These are phyloP conservation scores for Phytophthora pluvialis DNA, from an alignment of 352 stramenopile species.

Conservation along the genomic window DNA sequence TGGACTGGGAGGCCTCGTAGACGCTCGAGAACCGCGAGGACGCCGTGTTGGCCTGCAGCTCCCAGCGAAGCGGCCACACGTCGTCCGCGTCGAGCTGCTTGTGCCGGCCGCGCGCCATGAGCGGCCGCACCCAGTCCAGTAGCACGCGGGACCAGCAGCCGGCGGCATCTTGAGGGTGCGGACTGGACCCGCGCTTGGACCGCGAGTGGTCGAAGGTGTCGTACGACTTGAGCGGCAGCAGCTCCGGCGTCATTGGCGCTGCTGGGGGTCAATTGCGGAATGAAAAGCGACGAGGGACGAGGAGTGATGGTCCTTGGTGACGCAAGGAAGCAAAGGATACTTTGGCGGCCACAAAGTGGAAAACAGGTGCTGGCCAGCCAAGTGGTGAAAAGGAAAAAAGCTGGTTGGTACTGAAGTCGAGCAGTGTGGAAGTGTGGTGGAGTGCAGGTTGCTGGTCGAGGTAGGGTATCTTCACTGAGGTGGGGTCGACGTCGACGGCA, in stretches of 20 bases:
- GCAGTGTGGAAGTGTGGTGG: too few relatives aligned
- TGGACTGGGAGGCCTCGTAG: slow-evolving; percentile 38
- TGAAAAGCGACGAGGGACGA: slow-evolving; percentile 2
- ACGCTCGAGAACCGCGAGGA: slow-evolving; percentile 33
- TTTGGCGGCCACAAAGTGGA: neutral
- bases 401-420: too few relatives aligned
- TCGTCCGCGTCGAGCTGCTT: slow-evolving; percentile 56
- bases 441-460: neutral
- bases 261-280: slow-evolving; percentile 6
- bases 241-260: slow-evolving; percentile 13
- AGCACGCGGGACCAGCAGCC: slow-evolving; percentile 44
- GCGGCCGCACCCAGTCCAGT: slow-evolving; percentile 57
- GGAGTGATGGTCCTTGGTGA: slow-evolving; percentile 20
- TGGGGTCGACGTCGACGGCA: too few relatives aligned
- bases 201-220: slow-evolving; percentile 36
- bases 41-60: slow-evolving; percentile 34
- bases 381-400: too few relatives aligned
- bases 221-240: slow-evolving; percentile 36
- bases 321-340: slow-evolving; percentile 1
- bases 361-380: neutral
- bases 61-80: slow-evolving; percentile 45
- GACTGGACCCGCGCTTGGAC: slow-evolving; percentile 20
- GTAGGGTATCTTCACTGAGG: neutral
- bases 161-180: slow-evolving; percentile 32
- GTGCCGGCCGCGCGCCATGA: slow-evolving; percentile 49